A percentile compares a stretch with the other conserved stretches of the same genome.
Conservation (phyloP, 2,329 filamentous ascomycete genomes). For the Colletotrichum sp. region DNA sequence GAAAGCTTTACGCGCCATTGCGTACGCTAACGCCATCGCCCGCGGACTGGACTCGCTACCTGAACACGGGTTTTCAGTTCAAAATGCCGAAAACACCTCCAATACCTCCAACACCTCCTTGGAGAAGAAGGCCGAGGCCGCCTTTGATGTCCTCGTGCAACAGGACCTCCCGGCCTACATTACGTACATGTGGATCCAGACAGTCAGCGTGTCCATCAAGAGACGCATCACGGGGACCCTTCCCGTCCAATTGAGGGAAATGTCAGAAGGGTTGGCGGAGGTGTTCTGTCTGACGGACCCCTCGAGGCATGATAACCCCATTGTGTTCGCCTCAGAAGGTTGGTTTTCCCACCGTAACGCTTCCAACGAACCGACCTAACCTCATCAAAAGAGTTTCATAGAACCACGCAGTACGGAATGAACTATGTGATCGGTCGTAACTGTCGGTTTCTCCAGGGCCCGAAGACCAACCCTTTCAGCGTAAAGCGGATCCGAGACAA, state of each 20-base stretch:
- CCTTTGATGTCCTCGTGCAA: constrained; percentile 67
- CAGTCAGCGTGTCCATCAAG: constrained; percentile 73
- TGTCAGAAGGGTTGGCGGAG: constrained; percentile 78
- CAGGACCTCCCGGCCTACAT: constrained; percentile 77
- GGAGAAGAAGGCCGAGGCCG: constrained; percentile 66
- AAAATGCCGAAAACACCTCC: constrained; percentile 53
- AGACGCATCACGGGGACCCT: constrained; percentile 71
- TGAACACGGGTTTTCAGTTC: constrained; percentile 59
- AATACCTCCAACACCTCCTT: constrained; percentile 65
- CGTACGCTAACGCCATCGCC: constrained; percentile 73
- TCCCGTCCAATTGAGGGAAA: constrained; percentile 65
- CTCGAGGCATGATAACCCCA: constrained; percentile 74
- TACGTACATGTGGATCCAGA: constrained; percentile 70
- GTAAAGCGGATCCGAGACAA: constrained; percentile 67
- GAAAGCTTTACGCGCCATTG: constrained; percentile 74
- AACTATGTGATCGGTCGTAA: constrained; percentile 77
- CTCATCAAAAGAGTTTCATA: constrained; percentile 63
- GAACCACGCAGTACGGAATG: constrained; percentile 77
- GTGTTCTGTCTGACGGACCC: constrained; percentile 81
- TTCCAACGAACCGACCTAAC: not conserved
- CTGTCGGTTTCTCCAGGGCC: constrained; percentile 80
- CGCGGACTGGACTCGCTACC: constrained; percentile 62
- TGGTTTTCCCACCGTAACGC: constrained; percentile 14
- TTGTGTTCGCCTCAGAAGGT: constrained; percentile 80
- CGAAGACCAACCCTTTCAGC: constrained; percentile 69